Percentiles rank a stretch among this genome's conserved stretches.
Evolutionary conservation across 2,329 filamentous ascomycete genomes (phyloP).

Genomic region (Talaromyces pinophilus): DNA sequence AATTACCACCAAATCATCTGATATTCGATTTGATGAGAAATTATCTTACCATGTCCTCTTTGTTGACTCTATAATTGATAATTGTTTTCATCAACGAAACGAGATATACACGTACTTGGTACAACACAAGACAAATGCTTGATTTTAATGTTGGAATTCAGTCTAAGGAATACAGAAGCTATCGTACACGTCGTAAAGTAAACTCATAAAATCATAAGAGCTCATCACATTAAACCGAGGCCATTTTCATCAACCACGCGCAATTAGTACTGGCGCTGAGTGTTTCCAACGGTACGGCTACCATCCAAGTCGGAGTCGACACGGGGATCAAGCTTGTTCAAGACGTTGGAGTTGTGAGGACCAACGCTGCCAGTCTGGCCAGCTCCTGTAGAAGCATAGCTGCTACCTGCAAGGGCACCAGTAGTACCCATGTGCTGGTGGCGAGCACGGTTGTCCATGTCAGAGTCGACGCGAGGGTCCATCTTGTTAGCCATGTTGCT

Average conservation of each 20-base stretch:
- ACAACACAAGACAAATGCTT: background rate
- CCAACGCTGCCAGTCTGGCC: slow-evolving; percentile 33
- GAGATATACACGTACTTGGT: too few species aligned
- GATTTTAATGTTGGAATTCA: background rate
- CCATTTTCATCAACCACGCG: background rate
- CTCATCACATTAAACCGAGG: background rate
- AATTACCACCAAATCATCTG: background rate
- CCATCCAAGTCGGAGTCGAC: slow-evolving; percentile 53
- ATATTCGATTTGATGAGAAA: background rate
- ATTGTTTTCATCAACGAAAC: background rate
- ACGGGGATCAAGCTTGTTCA: slow-evolving; percentile 56
- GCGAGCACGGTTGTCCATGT: slow-evolving; percentile 23
- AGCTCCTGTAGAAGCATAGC: slow-evolving; percentile 22
- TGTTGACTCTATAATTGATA: background rate
- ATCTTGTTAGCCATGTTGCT: slow-evolving; percentile 36
- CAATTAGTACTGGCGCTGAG: slow-evolving; percentile 15
- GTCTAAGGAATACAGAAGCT: background rate
- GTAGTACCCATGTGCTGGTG: slow-evolving; percentile 21
- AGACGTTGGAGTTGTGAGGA: slow-evolving; percentile 46
- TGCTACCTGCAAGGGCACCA: slow-evolving; percentile 20
- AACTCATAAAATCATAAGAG: slow-evolving; percentile 2
- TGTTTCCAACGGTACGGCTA: slow-evolving; percentile 9
- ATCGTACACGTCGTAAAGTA: slow-evolving; percentile 11
- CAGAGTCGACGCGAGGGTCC: slow-evolving; percentile 46
- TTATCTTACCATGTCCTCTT: background rate